phyloP scores from a whole-genome alignment of 306 rosid species.

The Mimosa bimucronata region DNA sequence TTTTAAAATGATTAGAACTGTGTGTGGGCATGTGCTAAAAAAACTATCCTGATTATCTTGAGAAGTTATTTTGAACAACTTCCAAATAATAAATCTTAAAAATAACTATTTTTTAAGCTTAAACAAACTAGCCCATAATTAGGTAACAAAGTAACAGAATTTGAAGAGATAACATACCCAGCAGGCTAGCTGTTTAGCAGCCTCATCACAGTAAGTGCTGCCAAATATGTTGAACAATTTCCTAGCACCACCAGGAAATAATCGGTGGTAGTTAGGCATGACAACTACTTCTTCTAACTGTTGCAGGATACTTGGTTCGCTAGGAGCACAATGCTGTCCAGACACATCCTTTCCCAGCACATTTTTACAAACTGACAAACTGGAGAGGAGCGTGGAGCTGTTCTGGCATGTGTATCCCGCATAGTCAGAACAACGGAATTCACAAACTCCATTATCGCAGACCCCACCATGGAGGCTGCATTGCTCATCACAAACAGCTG shows the following conservation, averaged over 20 bases:
- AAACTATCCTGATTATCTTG: not conserved
- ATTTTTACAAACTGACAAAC: conserved; percentile 80
- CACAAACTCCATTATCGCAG: conserved; percentile 95
- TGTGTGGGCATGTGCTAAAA: no score
- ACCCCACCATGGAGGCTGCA: conserved; percentile 99
- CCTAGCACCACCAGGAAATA: conserved; percentile 96
- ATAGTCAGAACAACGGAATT: conserved; percentile 96
- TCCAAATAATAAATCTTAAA: not conserved
- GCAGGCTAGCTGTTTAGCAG: conserved; percentile 95
- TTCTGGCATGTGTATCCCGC: conserved; percentile 98
- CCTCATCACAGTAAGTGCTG: conserved; percentile 81
- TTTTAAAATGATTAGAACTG: no score
- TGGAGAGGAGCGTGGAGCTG: conserved; percentile 77
- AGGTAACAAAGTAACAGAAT: not conserved
- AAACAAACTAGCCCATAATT: not conserved
- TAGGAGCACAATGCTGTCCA: conserved; percentile 97
- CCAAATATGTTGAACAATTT: conserved; percentile 85
- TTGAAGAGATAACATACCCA: conserved; percentile 62
- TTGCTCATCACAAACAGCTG: conserved; percentile 97
- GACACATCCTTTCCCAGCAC: conserved; percentile 74
- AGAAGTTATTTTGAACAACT: not conserved
- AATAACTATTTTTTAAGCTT: not conserved
- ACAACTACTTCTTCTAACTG: conserved; percentile 97
- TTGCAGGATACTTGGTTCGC: conserved; percentile 89
- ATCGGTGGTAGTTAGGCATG: conserved; percentile 90